Base-by-base conservation (phyloP, 306 rosid species). In the Sophora flavescens region DNA sequence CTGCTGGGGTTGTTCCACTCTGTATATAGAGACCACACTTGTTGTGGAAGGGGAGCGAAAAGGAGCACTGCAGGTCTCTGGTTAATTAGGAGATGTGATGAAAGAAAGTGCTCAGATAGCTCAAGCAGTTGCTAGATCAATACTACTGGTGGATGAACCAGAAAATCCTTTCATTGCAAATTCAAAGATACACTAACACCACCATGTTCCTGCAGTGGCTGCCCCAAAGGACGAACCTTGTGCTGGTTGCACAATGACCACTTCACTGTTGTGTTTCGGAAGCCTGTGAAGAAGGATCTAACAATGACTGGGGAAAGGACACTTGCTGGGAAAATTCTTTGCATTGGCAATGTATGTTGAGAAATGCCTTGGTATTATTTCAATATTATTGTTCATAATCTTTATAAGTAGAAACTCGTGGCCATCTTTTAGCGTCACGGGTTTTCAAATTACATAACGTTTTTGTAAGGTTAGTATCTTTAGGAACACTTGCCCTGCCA, bases 251-350 rank as follows among this genome's bases (percentile, higher is more conserved):
- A 96, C 99, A 14, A 96, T 96, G 99, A 91, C 86, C 68, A 92
- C 98, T 78, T 96, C 99, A 73, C 71, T 96, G 78, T 75, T 96
- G 82, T 96, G 98, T 61, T 82, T 87, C 79, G 97, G 89, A 96
- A 89, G 87, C 97, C 94, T 7, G 93, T 86, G 85, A 92, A 76
- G 87, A 91, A 78, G 87, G 97, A 96, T 85, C 82, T 96, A 64
- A 98, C 99, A 73, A 96, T 96, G 99, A 96, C 98, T 0, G 99
- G 99, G 63, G 99, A 96, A 91, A 93, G 91, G 78, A 96, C 99
- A 60, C 92, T 96, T 68, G 91, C 94, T 0, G 99, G 99, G 81
- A 96, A 86, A 86, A 91, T 96, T 79, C 99, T 96, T 80, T 98
- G 98, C 58, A 96, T 96, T 74, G 99, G 98, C 10, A 98, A 98